Conservation (phyloP, 1,284 basidiomycete species). For the Volvariella volvacea region DNA sequence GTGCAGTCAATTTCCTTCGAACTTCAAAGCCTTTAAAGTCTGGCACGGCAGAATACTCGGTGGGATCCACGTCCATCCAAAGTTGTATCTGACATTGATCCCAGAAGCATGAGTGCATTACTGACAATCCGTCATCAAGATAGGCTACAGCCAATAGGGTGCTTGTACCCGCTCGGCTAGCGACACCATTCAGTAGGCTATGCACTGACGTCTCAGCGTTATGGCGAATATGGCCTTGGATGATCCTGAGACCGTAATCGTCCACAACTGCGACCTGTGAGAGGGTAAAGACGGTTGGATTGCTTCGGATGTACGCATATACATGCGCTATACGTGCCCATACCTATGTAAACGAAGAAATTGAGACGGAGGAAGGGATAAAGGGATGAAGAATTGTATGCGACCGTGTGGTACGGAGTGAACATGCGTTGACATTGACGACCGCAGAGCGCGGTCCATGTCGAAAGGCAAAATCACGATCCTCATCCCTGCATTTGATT, state of each 20-base stretch:
- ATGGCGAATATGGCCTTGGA: conserved; percentile 83
- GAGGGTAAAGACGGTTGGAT: too few species aligned
- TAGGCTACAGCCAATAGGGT: conserved; percentile 74
- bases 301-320: too few species aligned
- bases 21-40: conserved; percentile 90
- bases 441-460: too few species aligned
- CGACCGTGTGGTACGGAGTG: too few species aligned
- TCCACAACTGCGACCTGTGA: conserved; percentile 53
- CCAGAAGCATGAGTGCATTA: conserved; percentile 22
- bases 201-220: conserved; percentile 91
- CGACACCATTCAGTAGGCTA: conserved; percentile 76
- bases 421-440: too few species aligned
- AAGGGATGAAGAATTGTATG: too few species aligned
- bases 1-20: conserved; percentile 85
- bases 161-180: too few species aligned
- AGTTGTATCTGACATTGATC: conserved; percentile 59
- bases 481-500: too few species aligned
- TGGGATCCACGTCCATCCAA: conserved; percentile 72
- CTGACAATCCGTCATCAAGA: conserved; percentile 85
- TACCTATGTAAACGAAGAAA: too few species aligned
- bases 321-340: too few species aligned
- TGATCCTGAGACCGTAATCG: conserved; percentile 82
- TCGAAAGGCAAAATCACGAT: too few species aligned
- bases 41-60: conserved; percentile 75
- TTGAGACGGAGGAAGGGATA: too few species aligned